Evolutionary conservation across 805 yeast species (phyloP).

Genomic region (Candida vaughaniae): DNA sequence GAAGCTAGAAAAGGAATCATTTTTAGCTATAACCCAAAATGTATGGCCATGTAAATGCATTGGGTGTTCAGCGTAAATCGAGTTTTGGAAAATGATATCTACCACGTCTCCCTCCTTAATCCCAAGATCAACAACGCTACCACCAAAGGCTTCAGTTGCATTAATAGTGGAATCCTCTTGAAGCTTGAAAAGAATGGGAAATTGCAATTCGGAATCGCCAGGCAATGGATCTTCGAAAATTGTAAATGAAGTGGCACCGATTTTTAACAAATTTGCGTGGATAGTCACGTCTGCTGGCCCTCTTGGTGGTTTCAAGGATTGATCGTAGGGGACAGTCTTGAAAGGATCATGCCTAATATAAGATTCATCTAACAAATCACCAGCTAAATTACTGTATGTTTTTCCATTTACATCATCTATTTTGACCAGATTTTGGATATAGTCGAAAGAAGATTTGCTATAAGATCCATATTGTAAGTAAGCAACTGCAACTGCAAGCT

Average conservation of each 20-base stretch:
- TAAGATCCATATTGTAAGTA: conserved; percentile 21
- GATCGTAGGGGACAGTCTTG: conserved; percentile 15
- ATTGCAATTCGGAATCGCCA: conserved; percentile 26
- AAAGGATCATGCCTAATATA: conserved; percentile 19
- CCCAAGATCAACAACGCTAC: conserved; percentile 14
- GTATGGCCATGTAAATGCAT: conserved; percentile 36
- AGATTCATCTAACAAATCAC: conserved; percentile 14
- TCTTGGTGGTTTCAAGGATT: conserved; percentile 12
- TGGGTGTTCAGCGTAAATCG: conserved; percentile 29
- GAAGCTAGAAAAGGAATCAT: conserved; percentile 20
- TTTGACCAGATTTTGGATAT: conserved; percentile 1
- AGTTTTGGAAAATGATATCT: conserved; percentile 30
- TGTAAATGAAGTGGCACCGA: conserved; percentile 25
- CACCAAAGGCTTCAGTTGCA: conserved; percentile 11
- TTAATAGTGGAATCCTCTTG: conserved; percentile 6
- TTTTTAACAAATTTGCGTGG: conserved; percentile 28
- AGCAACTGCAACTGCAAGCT: conserved; percentile 26
- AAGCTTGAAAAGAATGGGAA: conserved; percentile 6
- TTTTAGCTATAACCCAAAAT: conserved; percentile 26
- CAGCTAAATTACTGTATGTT: conserved; percentile 22
- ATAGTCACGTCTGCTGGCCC: conserved; percentile 24
- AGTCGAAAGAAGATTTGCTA: conserved; percentile 1
- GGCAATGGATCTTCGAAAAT: conserved; percentile 21
- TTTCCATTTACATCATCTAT: conserved; percentile 18
- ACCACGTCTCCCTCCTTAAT: conserved; percentile 27